Percentiles rank a stretch among this genome's conserved stretches.
Evolutionary conservation across 1,139 yeast genomes (phyloP).

Genomic region (Candida neerlandica): DNA sequence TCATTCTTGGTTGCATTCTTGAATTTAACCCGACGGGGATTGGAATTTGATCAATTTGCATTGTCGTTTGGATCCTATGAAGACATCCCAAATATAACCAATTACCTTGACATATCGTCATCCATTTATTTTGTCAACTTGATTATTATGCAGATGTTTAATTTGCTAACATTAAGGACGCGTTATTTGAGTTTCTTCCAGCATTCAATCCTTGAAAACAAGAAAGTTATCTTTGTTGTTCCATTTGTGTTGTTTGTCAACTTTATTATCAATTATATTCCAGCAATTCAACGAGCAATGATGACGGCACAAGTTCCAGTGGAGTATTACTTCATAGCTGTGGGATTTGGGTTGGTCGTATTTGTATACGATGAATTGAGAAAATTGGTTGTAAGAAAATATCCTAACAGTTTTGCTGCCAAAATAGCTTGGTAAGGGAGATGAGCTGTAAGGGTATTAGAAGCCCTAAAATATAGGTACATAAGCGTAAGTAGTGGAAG

Average conservation of each 20-base stretch:
- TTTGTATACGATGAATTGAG: conserved; percentile 46
- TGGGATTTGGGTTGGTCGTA: conserved; percentile 47
- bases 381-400: conserved; percentile 38
- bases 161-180: conserved; percentile 49
- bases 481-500: too few species aligned
- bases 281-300: conserved; percentile 41
- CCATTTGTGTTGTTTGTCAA: conserved; percentile 44
- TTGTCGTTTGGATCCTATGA: conserved; percentile 42
- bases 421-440: conserved; percentile 48
- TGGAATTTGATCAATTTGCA: conserved; percentile 36
- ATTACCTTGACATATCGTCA: conserved; percentile 38
- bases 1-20: conserved; percentile 47
- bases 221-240: conserved; percentile 37
- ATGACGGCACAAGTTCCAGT: conserved; percentile 46
- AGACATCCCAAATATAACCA: conserved; percentile 25
- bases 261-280: conserved; percentile 49
- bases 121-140: conserved; percentile 52
- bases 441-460: too few species aligned
- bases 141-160: conserved; percentile 54
- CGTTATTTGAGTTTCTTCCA: conserved; percentile 48
- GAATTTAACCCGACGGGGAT: conserved; percentile 41
- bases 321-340: conserved; percentile 50
- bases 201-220: conserved; percentile 26
- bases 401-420: conserved; percentile 42
- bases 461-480: too few species aligned